Conservation (phyloP, 2,329 filamentous ascomycete genomes). For the Penicillium sp. region DNA sequence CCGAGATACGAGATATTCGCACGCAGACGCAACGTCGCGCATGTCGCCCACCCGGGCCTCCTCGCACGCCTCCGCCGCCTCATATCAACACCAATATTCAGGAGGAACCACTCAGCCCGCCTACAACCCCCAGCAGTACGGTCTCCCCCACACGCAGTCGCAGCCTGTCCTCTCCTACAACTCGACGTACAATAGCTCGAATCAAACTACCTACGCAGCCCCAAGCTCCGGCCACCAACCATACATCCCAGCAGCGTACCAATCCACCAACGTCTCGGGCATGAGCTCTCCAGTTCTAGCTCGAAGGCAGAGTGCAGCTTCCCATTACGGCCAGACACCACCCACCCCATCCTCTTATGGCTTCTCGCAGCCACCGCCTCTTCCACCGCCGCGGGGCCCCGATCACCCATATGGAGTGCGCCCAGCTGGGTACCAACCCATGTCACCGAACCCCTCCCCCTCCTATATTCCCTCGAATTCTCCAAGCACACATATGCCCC, state of each 20-base stretch:
- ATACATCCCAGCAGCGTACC: constrained; percentile 55
- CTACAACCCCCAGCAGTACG: constrained; percentile 67
- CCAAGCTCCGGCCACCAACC: constrained; percentile 41
- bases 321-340: constrained; percentile 29
- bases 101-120: constrained; percentile 45
- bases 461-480: constrained; percentile 29
- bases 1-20: constrained; percentile 38
- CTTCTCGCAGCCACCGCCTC: constrained; percentile 37
- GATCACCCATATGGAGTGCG: constrained; percentile 43
- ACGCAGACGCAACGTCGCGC: constrained; percentile 34
- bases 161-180: constrained; percentile 65
- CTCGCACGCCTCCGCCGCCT: constrained; percentile 45
- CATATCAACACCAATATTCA: constrained; percentile 51
- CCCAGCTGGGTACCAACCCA: constrained; percentile 33
- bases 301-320: constrained; percentile 33
- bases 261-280: constrained; percentile 34
- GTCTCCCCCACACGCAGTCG: constrained; percentile 48
- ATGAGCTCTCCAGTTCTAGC: constrained; percentile 36
- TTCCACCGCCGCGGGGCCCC: constrained; percentile 41
- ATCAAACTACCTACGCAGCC: constrained; percentile 28
- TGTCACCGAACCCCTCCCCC: constrained; percentile 22
- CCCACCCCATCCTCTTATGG: constrained; percentile 37
- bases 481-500: constrained; percentile 17
- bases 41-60: constrained; percentile 42
- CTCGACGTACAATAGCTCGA: constrained; percentile 56